Evolutionary conservation across 352 stramenopile genomes (phyloP).

Genomic region (Phytophthora fragariaefolia): DNA sequence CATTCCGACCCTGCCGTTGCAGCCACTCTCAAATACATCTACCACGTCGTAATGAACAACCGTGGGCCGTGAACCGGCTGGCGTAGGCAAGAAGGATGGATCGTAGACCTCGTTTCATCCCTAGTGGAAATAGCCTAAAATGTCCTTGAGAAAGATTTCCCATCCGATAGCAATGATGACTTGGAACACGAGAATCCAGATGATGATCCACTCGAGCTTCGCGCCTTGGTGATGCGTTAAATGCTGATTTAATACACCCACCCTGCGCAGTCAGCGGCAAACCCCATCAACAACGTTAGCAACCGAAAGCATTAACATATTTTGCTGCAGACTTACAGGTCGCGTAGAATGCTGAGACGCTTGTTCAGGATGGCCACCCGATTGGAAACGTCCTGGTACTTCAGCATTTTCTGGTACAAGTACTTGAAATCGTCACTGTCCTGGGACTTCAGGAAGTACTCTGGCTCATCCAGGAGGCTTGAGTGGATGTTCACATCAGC

Average conservation of each 20-base stretch:
- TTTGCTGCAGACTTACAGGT: slow-evolving; percentile 72
- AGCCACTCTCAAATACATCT: too few relatives aligned
- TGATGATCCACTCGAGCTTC: slow-evolving; percentile 95
- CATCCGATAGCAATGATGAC: slow-evolving; percentile 85
- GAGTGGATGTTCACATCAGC: slow-evolving; percentile 94
- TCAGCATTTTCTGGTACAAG: slow-evolving; percentile 89
- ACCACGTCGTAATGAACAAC: too few relatives aligned
- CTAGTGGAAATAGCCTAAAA: slow-evolving; percentile 74
- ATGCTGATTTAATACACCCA: slow-evolving; percentile 93
- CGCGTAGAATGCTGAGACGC: slow-evolving; percentile 91
- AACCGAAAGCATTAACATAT: neutral
- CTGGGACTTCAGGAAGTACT: slow-evolving; percentile 86
- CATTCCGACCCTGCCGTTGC: too few relatives aligned
- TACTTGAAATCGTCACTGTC: slow-evolving; percentile 93
- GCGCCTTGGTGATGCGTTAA: slow-evolving; percentile 85
- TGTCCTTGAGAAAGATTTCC: slow-evolving; percentile 86
- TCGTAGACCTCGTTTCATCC: too few relatives aligned
- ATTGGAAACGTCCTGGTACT: slow-evolving; percentile 93
- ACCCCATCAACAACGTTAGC: slow-evolving; percentile 5
- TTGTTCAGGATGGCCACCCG: slow-evolving; percentile 94
- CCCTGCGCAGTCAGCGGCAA: slow-evolving; percentile 42
- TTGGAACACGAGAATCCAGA: slow-evolving; percentile 92
- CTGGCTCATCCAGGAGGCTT: slow-evolving; percentile 93
- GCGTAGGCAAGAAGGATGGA: too few relatives aligned
- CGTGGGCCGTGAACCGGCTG: too few relatives aligned